Base-by-base conservation (phyloP, 495 filamentous ascomycete genomes). In the Penicillium waksmanii region DNA sequence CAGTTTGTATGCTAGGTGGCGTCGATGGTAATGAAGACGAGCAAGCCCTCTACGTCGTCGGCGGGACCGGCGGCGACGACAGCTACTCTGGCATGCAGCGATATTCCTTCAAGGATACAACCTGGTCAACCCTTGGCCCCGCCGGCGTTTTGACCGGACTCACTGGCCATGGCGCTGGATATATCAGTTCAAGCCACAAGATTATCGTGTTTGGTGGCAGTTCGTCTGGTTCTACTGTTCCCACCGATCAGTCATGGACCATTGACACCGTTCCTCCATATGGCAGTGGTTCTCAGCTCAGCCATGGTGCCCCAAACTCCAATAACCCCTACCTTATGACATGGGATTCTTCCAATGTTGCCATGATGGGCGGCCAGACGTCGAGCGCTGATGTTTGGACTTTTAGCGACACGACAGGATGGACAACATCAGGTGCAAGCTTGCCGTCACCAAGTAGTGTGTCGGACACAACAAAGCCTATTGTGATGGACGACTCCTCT, bases 171-270 rank as follows among this genome's bases (percentile, higher is more conserved):
- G 87, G 85, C 59, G 90, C 90, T 13, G 83, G 83, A 10, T 98
- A 90, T 68, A 70, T 98, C 21, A 82, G 88, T 62, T 76, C 79
- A 43, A 85, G 85, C 15, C 81, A 87, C 47, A 82, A 85, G 13
- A 90, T 98, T 52, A 76, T 97, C 40, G 75, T 96, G 11, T 98
- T 95, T 70, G 90, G 86, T 21, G 95, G 95, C 36, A 83, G 80
- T 11, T 86, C 85, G 60, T 79, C 85, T 66, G 84, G 83, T 51
- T 66, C 71, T 17, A 67, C 71, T 6, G 57, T 64, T 10, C 73
- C 83, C 17, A 67, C 71, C 6, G 56, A 64, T 12, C 90, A 90
- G 58, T 96, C 94, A 8, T 96, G 90, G 60, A 73, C 87, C 19
- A 85, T 98, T 38, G 77, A 80, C 3, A 87, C 89, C 0, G 68